Conservation (phyloP, 2,329 filamentous ascomycete species). For the Calonectria ilicicola region DNA sequence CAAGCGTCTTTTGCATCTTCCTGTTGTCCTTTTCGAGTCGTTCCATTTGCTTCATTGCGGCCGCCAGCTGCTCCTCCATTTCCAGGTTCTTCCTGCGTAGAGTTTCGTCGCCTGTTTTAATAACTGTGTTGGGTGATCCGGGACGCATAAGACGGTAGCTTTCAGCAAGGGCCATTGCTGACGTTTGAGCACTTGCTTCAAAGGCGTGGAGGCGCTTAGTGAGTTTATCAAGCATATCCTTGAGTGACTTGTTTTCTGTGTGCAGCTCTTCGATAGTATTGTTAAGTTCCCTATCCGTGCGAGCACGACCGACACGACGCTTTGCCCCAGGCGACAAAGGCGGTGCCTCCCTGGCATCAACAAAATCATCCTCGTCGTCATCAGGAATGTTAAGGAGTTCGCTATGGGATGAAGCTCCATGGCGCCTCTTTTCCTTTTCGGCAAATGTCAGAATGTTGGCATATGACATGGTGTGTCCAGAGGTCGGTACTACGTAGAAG, state of each 20-base stretch:
- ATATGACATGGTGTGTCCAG: slow-evolving; percentile 92
- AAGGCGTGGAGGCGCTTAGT: slow-evolving; percentile 91
- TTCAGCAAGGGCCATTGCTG: slow-evolving; percentile 86
- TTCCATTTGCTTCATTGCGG: slow-evolving; percentile 70
- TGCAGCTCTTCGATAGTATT: slow-evolving; percentile 90
- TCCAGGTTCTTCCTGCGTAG: slow-evolving; percentile 68
- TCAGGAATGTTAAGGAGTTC: slow-evolving; percentile 64
- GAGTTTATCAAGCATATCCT: slow-evolving; percentile 86
- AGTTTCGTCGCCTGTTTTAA: slow-evolving; percentile 47
- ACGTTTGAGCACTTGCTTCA: slow-evolving; percentile 91
- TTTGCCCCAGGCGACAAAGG: slow-evolving; percentile 57
- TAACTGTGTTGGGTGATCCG: slow-evolving; percentile 60
- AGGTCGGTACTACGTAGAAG: slow-evolving; percentile 95
- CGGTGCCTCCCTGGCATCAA: slow-evolving; percentile 82
- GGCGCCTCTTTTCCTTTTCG: slow-evolving; percentile 73
- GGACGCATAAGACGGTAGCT: slow-evolving; percentile 76
- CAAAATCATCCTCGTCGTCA: slow-evolving; percentile 87
- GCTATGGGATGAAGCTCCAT: slow-evolving; percentile 62
- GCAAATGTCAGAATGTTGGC: slow-evolving; percentile 85
- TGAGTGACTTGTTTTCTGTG: slow-evolving; percentile 88
- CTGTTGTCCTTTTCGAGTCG: slow-evolving; percentile 73
- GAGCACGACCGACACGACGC: slow-evolving; percentile 54
- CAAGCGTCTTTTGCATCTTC: slow-evolving; percentile 66
- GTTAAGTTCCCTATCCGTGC: slow-evolving; percentile 58
- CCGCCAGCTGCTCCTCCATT: slow-evolving; percentile 74